Conservation (phyloP, 179 eudicot genomes). For the Corrigiola litoralis region DNA sequence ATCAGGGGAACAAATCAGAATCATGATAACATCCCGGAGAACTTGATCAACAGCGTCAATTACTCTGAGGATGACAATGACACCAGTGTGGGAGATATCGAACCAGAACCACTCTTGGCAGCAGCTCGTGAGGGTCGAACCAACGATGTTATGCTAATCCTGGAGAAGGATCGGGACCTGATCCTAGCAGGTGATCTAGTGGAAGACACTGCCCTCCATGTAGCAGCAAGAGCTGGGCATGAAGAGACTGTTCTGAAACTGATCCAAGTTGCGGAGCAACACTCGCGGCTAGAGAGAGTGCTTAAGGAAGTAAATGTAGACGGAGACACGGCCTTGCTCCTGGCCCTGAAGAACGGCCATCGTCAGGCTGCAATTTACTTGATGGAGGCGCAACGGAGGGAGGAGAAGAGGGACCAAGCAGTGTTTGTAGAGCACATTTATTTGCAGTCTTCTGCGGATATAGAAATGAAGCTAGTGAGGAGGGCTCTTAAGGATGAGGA, state of each 20-base stretch:
- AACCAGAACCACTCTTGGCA: background rate
- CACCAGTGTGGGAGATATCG: background rate
- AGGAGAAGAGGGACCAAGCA: background rate
- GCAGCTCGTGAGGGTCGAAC: background rate
- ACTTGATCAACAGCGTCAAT: too few relatives aligned
- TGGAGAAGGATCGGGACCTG: background rate
- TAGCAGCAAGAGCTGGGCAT: slow-evolving; percentile 2
- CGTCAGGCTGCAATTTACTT: background rate
- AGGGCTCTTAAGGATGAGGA: background rate
- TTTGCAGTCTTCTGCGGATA: background rate
- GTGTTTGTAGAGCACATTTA: background rate
- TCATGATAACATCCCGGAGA: too few relatives aligned
- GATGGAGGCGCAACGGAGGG: background rate
- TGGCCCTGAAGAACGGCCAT: slow-evolving; percentile 5
- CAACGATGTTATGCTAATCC: background rate
- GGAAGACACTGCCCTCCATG: slow-evolving; percentile 4
- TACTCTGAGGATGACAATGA: background rate
- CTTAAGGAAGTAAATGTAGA: background rate
- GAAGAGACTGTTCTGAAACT: background rate
- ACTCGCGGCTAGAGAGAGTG: background rate
- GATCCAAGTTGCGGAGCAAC: background rate
- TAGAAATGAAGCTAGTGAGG: background rate
- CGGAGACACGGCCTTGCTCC: slow-evolving; percentile 7
- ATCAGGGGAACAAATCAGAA: too few relatives aligned
- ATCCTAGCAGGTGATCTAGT: background rate